Percentiles rank a stretch among this genome's conserved stretches.
Conservation (phyloP, 148 eudicot species). For the Chenopodium quinoa region DNA sequence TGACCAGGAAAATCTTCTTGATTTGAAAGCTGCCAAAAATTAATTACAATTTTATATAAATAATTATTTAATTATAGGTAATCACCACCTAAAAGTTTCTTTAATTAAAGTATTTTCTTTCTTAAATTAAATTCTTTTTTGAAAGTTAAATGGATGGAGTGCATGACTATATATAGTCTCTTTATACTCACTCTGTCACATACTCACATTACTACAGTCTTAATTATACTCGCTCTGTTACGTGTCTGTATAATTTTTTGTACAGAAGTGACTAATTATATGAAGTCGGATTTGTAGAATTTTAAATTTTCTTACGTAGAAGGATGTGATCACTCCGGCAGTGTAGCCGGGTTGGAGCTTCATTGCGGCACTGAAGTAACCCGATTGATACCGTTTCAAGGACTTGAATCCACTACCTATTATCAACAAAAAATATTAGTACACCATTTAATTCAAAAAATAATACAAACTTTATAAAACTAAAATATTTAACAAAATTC, state of each 20-base stretch:
- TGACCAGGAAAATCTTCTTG: constrained; percentile 80
- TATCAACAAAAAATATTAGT: constrained; percentile 2
- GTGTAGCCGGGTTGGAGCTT: constrained; percentile 93
- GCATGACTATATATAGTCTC: no score
- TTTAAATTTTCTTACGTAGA: constrained; percentile 48
- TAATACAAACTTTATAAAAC: no score
- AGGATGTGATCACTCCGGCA: constrained; percentile 93
- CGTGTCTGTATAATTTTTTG: no score
- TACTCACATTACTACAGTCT: no score
- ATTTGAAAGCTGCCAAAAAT: constrained; percentile 67
- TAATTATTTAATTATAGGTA: not conserved
- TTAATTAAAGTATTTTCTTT: no score
- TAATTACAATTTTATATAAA: not conserved
- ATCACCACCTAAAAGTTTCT: not conserved
- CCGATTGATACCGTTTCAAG: constrained; percentile 59
- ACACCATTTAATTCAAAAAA: not conserved
- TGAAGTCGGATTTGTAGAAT: not conserved
- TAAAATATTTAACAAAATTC: no score
- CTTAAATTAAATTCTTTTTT: no score
- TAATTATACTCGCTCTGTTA: no score
- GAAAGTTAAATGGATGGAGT: no score
- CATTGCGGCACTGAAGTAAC: constrained; percentile 77
- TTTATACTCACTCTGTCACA: no score
- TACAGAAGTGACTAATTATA: not conserved
- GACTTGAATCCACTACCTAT: constrained; percentile 98